phyloP scores from a whole-genome alignment of 2,329 filamentous ascomycete genomes.

The Juglanconis oblonga region DNA sequence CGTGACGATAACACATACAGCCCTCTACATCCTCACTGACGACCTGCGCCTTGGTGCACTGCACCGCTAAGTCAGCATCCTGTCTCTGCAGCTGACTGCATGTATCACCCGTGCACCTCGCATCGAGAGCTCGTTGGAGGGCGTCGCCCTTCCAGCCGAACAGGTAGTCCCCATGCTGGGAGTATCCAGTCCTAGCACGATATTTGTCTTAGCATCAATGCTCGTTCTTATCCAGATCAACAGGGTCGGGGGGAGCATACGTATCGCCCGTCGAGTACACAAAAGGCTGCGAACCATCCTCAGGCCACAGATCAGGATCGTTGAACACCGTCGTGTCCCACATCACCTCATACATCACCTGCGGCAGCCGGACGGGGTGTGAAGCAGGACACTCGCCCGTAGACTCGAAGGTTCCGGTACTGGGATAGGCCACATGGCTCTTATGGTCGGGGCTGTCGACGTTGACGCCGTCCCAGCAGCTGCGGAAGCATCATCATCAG shows the following conservation, averaged over 20 bases:
- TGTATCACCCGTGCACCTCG: conserved; percentile 14
- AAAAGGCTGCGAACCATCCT: conserved; percentile 31
- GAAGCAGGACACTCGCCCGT: conserved; percentile 24
- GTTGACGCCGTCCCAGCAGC: conserved; percentile 54
- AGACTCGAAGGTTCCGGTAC: conserved; percentile 6
- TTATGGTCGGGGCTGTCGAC: conserved; percentile 45
- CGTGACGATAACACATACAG: no score
- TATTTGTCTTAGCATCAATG: no score
- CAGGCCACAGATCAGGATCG: conserved; percentile 20
- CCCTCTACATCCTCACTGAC: no score
- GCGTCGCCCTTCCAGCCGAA: conserved; percentile 35
- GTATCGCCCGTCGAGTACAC: conserved; percentile 28
- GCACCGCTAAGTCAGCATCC: no score
- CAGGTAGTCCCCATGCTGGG: conserved; percentile 37
- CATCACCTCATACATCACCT: conserved; percentile 26
- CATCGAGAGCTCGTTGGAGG: conserved; percentile 26
- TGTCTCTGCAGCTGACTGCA: conserved; percentile 17
- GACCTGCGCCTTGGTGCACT: no score
- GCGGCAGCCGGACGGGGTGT: conserved; percentile 25
- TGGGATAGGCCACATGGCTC: conserved; percentile 43
- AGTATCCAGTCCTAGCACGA: conserved; percentile 27
- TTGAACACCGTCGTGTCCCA: conserved; percentile 25
- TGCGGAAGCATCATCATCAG: not conserved
- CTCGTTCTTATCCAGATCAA: no score
- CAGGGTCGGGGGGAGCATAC: not conserved